Evolutionary conservation across 345 rosid species (phyloP), one percentile per base, ranked within the genome.

Genomic region (Citrus inodora): DNA sequence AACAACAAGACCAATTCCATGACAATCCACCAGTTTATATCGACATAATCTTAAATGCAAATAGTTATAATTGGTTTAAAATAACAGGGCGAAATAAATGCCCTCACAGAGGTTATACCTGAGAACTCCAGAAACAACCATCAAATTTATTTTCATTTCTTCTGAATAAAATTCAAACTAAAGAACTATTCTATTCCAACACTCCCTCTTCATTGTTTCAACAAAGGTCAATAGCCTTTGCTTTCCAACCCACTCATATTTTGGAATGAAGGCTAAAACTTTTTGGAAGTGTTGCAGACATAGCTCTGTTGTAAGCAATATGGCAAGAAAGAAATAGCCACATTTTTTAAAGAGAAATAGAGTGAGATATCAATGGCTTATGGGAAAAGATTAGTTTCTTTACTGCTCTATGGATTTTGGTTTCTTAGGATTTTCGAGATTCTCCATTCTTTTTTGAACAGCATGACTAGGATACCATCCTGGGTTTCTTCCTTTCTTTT

Each of bases 21-120:
- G 30, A 61, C 46, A 75, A 48, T 46, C 70, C 78, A 75, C 71
- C 42, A 64, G 6, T 61, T 46, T 32, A 48, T 60, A 28, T 28
- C 2, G 1, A 46, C 59, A 51, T 64, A 13, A 75, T 22, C 64
- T 28, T 40, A 46, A 24, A 10, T 37, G 37, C 35, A 73, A 24
- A 53, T 25, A 42, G 24, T 48, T 30, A 75, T 46, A 64, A 30
- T 16, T 30, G 78, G 32, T 75, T 75, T 67, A 75, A 63, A 75
- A 28, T 75, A 63, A 51, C 30, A 64, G 70, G 48, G 65, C 7
- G 9, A 63, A 63, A 48, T 75, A 48, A 22, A 27, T 30, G 32
- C 78, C 33, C 62, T 27, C 13, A 63, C 59, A 64, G 24, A 40
- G 78, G 38, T 42, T 27, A 19, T 21, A 38, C 25, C 33, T 21